Evolutionary conservation across 768 basidiomycete species (phyloP), one percentile per base, ranked within the genome.

Genomic region (Serendipita sp.): DNA sequence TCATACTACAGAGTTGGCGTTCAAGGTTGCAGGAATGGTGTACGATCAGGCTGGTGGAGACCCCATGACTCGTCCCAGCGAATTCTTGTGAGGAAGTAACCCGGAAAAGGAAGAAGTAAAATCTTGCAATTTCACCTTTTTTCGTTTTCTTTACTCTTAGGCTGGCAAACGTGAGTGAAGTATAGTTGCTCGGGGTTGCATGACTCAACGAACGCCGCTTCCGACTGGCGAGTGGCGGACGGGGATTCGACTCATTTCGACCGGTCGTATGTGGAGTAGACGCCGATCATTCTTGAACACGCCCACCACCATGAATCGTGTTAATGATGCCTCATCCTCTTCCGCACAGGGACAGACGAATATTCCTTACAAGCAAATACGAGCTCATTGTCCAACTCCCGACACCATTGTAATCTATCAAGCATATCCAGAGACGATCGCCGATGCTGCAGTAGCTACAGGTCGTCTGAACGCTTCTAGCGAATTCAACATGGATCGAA

Each of bases 31-130:
- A 36, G 88, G 89, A 18, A 74, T 92, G 66, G 88, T 92, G 3
- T 92, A 89, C 71, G 90, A 92, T 68, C 83, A 85, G 68, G 80
- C 82, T 41, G 88, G 88, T 28, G 88, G 89, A n/a, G 88, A 91
- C 69, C 81, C 83, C n/a, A 70, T 77, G 2, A 80, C 76, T 66
- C 81, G 88, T n/a, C 90, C 90, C 0, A 83, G 81, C 68, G 90
- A 92, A 71, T 92, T 91, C 71, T 71, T 88, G 74, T 88, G 75
- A 72, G n/a, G 30, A 51, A 5, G n/a, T 51, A 7, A 32, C 48
- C n/a, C 8, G 7, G 30, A 5, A 7, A 7, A 7, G 8, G 48
- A 18, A 18, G n/a, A 51, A 32, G 48, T 8, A 51, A 18, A 13
- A 41, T 41, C 41, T 5, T 41, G 41, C 13, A 41, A 41, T 41